Conservation (phyloP, 1,284 basidiomycete genomes). For the Paramarasmius palmivorus region DNA sequence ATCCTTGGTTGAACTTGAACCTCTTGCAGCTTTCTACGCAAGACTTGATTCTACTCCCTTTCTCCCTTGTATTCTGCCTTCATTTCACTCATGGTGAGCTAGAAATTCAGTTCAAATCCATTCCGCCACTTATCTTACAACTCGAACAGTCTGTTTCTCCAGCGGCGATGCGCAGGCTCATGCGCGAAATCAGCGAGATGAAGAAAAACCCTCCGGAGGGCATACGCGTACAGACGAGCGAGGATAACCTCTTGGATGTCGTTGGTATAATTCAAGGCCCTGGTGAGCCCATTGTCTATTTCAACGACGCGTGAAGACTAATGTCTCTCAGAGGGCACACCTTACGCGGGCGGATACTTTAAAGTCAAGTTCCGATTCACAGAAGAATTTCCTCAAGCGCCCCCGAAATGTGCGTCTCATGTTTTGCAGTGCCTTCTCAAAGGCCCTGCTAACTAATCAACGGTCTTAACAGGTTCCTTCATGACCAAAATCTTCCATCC, state of each 20-base stretch:
- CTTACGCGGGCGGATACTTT: slow-evolving; percentile 92
- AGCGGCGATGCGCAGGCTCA: slow-evolving; percentile 71
- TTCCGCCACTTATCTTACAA: background rate
- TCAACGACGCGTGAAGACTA: slow-evolving; percentile 22
- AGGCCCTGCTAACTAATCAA: slow-evolving; percentile 7
- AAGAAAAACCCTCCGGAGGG: slow-evolving; percentile 84
- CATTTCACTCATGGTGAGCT: background rate
- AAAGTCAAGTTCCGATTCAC: slow-evolving; percentile 85
- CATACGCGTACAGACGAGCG: slow-evolving; percentile 79
- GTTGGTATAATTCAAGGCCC: slow-evolving; percentile 81
- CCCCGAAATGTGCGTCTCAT: slow-evolving; percentile 80
- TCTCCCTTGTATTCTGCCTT: background rate
- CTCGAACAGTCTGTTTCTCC: slow-evolving; percentile 38
- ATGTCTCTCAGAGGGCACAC: slow-evolving; percentile 73
- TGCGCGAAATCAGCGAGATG: slow-evolving; percentile 82
- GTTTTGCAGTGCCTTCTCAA: background rate
- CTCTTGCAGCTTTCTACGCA: background rate
- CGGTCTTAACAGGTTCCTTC: slow-evolving; percentile 72
- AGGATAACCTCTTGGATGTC: slow-evolving; percentile 84
- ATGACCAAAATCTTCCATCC: slow-evolving; percentile 96
- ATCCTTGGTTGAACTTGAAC: background rate
- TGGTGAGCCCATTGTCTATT: slow-evolving; percentile 45
- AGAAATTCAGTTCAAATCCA: background rate
- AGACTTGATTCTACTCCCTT: background rate
- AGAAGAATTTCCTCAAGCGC: slow-evolving; percentile 87